These are phyloP conservation scores for Sporothrix pseudoabietina DNA, from an alignment of 2,329 filamentous ascomycete species.

Conservation along the genomic window DNA sequence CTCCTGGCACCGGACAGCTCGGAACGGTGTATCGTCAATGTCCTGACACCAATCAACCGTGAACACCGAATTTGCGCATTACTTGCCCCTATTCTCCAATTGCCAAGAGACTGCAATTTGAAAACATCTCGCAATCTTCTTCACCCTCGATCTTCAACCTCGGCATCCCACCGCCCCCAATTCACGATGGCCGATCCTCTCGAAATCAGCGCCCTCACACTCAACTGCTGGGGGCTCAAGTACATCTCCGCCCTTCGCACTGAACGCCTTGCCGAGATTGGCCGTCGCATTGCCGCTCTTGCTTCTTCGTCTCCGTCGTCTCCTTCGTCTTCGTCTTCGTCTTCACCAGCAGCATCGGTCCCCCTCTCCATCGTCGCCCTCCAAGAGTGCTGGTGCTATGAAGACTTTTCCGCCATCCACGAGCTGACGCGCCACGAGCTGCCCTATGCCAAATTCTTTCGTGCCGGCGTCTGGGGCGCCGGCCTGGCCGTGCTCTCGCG, in stretches of 20 bases:
- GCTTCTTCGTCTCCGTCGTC: constrained; percentile 66
- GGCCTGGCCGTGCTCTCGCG: constrained; percentile 85
- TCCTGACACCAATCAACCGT: background rate
- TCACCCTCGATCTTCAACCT: background rate
- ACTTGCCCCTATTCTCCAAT: background rate
- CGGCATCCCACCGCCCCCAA: background rate
- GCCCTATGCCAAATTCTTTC: constrained; percentile 92
- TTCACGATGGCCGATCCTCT: background rate
- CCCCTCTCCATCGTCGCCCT: constrained; percentile 77
- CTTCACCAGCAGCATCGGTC: constrained; percentile 54
- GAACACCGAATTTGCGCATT: background rate
- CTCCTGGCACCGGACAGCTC: background rate
- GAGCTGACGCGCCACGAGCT: constrained; percentile 70
- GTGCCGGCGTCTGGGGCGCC: constrained; percentile 83
- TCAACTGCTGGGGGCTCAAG: constrained; percentile 98
- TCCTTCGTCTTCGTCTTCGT: background rate
- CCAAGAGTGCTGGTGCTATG: constrained; percentile 66
- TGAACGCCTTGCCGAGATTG: constrained; percentile 81
- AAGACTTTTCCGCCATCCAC: constrained; percentile 78
- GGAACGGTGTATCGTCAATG: background rate
- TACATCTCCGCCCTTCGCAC: constrained; percentile 76
- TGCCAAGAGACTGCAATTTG: background rate
- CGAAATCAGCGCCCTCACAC: constrained; percentile 76
- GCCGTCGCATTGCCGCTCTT: constrained; percentile 67
- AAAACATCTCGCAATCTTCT: background rate